Evolutionary conservation across 768 basidiomycete species (phyloP).

Genomic region (Pleurotus eryngii): DNA sequence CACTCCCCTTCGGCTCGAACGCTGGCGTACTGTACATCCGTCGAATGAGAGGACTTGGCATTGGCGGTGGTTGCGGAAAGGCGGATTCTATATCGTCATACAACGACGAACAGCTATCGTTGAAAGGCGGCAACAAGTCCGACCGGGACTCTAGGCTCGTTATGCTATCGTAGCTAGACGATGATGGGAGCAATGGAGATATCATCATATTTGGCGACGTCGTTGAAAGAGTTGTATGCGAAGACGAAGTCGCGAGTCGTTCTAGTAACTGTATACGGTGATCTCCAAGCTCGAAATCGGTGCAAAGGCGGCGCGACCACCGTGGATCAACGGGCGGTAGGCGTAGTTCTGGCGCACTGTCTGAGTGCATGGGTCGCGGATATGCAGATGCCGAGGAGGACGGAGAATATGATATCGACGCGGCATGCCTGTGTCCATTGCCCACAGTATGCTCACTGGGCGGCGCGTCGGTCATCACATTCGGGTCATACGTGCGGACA

Average conservation of each 20-base stretch:
- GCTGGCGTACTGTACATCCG: constrained; percentile 44
- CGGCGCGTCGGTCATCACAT: no score
- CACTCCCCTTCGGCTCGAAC: constrained; percentile 27
- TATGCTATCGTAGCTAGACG: not conserved
- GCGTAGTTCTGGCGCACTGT: not conserved
- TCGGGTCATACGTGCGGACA: no score
- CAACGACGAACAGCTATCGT: constrained; percentile 30
- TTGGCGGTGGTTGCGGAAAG: constrained; percentile 34
- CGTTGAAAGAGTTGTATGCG: not conserved
- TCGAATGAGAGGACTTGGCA: constrained; percentile 33
- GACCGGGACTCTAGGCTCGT: not conserved
- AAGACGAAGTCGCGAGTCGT: not conserved
- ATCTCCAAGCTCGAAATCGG: not conserved
- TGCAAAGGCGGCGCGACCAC: not conserved
- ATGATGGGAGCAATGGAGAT: not conserved
- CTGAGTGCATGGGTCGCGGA: not conserved
- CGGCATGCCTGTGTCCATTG: not conserved
- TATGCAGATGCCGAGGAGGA: not conserved
- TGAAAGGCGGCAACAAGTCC: constrained; percentile 19
- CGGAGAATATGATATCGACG: not conserved
- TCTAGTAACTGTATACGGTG: not conserved
- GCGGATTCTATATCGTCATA: constrained; percentile 36
- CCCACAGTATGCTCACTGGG: no score
- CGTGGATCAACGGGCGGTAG: not conserved
- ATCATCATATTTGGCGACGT: not conserved